A percentile compares a stretch with the other conserved stretches of the same genome.
Conservation (phyloP, 1,139 yeast species). For the Nakaseomyces nivariensis region DNA sequence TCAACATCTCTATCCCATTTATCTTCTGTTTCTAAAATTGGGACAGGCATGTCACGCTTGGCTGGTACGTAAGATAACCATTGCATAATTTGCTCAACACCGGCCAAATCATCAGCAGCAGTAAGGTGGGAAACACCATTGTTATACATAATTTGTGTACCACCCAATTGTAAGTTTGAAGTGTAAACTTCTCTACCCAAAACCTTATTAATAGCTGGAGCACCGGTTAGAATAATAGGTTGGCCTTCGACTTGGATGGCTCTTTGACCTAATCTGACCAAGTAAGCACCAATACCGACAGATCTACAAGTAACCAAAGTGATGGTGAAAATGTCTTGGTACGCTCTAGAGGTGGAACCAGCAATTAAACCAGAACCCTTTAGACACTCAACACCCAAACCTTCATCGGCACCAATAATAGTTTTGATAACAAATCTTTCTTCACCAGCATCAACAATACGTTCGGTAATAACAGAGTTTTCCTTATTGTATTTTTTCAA, state of each 20-base stretch:
- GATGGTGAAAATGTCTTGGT: slow-evolving; percentile 91
- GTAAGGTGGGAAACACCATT: slow-evolving; percentile 97
- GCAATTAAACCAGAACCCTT: slow-evolving; percentile 97
- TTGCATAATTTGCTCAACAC: slow-evolving; percentile 86
- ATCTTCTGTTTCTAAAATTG: slow-evolving; percentile 74
- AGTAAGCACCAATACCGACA: slow-evolving; percentile 98
- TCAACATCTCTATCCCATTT: slow-evolving; percentile 91
- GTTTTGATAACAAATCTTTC: slow-evolving; percentile 72
- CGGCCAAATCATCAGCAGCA: slow-evolving; percentile 90
- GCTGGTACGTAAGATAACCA: slow-evolving; percentile 98
- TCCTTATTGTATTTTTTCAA: slow-evolving; percentile 52
- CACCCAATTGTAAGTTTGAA: slow-evolving; percentile 94
- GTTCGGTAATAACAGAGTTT: slow-evolving; percentile 63
- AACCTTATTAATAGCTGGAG: slow-evolving; percentile 94
- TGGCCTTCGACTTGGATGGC: slow-evolving; percentile 98
- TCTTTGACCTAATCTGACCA: slow-evolving; percentile 96
- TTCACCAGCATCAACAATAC: slow-evolving; percentile 75
- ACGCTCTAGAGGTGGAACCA: slow-evolving; percentile 95
- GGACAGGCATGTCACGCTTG: slow-evolving; percentile 81
- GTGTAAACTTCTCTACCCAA: slow-evolving; percentile 95
- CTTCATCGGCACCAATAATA: slow-evolving; percentile 89
- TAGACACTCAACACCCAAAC: slow-evolving; percentile 96
- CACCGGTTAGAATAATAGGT: slow-evolving; percentile 97
- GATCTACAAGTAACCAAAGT: slow-evolving; percentile 97
- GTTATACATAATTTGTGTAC: slow-evolving; percentile 96